These are phyloP conservation scores for Chrysosporium queenslandicum DNA, from an alignment of 2,329 filamentous ascomycete species.

Conservation along the genomic window DNA sequence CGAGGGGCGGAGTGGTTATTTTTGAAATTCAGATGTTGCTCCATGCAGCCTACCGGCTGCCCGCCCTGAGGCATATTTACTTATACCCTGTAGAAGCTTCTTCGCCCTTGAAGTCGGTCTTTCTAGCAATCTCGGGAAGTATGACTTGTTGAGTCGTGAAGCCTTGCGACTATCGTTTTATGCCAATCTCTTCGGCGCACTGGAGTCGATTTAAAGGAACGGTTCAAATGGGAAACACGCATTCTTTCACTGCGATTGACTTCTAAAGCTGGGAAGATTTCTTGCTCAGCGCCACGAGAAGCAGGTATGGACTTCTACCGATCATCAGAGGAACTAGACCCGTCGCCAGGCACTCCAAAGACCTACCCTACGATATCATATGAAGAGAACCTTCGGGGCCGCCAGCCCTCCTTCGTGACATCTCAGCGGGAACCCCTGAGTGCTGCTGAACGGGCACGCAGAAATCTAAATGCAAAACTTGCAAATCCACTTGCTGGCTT, in stretches of 20 bases:
- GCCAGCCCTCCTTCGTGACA: slow-evolving; percentile 14
- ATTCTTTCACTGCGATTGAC: not conserved
- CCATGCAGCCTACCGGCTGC: not conserved
- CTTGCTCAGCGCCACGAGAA: not conserved
- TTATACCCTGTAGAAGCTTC: not conserved
- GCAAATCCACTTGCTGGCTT: slow-evolving; percentile 45
- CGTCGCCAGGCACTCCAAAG: slow-evolving; percentile 7
- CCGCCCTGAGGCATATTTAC: not conserved
- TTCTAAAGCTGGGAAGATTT: not conserved
- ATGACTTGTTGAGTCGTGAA: not conserved
- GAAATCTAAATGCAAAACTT: slow-evolving; percentile 41
- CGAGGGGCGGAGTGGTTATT: not conserved
- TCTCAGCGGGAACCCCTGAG: slow-evolving; percentile 19
- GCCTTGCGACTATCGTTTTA: not conserved
- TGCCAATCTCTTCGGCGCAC: not conserved
- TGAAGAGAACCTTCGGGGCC: slow-evolving; percentile 7
- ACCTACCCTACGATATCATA: slow-evolving; percentile 6
- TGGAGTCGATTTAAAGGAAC: not conserved
- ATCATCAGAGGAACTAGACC: slow-evolving; percentile 15
- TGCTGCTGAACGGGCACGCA: slow-evolving; percentile 33
- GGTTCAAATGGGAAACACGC: not conserved
- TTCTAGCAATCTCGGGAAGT: not conserved
- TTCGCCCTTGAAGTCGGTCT: not conserved
- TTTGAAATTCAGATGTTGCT: not conserved
- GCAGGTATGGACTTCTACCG: slow-evolving; percentile 10